Evolutionary conservation across 805 yeast species (phyloP).

Genomic region (Pichia membranifaciens): DNA sequence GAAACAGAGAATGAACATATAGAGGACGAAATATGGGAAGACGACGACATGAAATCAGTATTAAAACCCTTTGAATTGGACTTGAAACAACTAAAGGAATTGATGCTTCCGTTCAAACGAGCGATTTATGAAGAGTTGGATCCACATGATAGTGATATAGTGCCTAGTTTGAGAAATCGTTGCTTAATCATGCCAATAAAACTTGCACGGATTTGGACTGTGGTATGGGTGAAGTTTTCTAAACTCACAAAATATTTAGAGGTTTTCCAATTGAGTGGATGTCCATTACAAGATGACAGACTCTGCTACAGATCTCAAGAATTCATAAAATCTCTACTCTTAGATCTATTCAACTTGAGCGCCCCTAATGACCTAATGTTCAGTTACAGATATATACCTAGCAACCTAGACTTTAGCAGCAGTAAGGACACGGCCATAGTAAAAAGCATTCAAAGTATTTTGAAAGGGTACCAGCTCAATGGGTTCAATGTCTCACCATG

Average conservation of each 20-base stretch:
- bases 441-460: conserved; percentile 14
- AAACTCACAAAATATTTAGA: conserved; percentile 14
- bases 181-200: conserved; percentile 21
- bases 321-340: conserved; percentile 14
- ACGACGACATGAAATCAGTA: background rate
- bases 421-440: conserved; percentile 12
- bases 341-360: conserved; percentile 15
- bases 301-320: conserved; percentile 15
- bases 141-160: too few relatives aligned
- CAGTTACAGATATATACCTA: background rate
- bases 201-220: conserved; percentile 20
- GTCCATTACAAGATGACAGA: conserved; percentile 9
- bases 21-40: background rate
- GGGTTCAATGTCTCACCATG: conserved; percentile 19
- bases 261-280: conserved; percentile 23
- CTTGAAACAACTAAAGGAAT: conserved; percentile 6
- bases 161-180: conserved; percentile 12
- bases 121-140: background rate
- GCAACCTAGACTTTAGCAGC: background rate
- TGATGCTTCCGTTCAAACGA: background rate
- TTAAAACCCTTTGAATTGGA: background rate
- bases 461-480: conserved; percentile 19
- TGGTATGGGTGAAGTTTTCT: conserved; percentile 25
- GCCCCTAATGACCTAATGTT: conserved; percentile 14
- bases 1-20: background rate